A percentile compares a stretch with the other conserved stretches of the same genome.
phyloP scores from a whole-genome alignment of 306 rosid species.

The Citrullus amarus region DNA sequence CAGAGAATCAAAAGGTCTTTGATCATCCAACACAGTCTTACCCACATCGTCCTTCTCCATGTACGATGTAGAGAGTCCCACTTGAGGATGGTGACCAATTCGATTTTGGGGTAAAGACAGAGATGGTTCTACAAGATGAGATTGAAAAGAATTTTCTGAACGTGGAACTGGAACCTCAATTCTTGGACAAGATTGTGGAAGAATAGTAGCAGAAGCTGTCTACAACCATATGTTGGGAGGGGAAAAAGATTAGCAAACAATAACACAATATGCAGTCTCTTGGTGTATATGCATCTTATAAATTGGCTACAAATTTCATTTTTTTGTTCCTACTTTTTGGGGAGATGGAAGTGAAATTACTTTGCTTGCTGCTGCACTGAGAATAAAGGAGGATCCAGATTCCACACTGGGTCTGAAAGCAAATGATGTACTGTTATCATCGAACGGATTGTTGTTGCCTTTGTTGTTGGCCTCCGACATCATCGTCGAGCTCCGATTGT shows the following conservation, averaged over 20 bases:
- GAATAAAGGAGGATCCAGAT: slow-evolving; percentile 41
- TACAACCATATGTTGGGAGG: slow-evolving; percentile 23
- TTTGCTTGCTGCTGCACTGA: slow-evolving; percentile 45
- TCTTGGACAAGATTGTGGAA: slow-evolving; percentile 43
- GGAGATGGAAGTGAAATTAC: slow-evolving; percentile 26
- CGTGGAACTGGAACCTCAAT: slow-evolving; percentile 38
- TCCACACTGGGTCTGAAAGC: slow-evolving; percentile 65
- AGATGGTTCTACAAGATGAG: slow-evolving; percentile 32
- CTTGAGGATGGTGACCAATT: slow-evolving; percentile 36
- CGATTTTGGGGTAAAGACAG: slow-evolving; percentile 35
- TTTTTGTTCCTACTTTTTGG: background rate
- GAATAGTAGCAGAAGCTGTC: slow-evolving; percentile 33
- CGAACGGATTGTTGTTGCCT: slow-evolving; percentile 26
- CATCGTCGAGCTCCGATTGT: slow-evolving; percentile 16
- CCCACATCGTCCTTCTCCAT: slow-evolving; percentile 31
- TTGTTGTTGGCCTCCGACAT: slow-evolving; percentile 33
- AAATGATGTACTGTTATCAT: slow-evolving; percentile 37
- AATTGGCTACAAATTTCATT: background rate
- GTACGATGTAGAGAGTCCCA: slow-evolving; percentile 27
- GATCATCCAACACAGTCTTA: slow-evolving; percentile 28
- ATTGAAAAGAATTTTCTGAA: slow-evolving; percentile 46
- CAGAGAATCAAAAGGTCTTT: slow-evolving; percentile 31
- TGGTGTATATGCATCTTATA: slow-evolving; percentile 1
- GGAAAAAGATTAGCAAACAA: slow-evolving; percentile 4
- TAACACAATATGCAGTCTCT: background rate